Percentiles rank a stretch among this genome's conserved stretches.
Evolutionary conservation across 1,284 basidiomycete species (phyloP).

Genomic region (Mixia osmundae): DNA sequence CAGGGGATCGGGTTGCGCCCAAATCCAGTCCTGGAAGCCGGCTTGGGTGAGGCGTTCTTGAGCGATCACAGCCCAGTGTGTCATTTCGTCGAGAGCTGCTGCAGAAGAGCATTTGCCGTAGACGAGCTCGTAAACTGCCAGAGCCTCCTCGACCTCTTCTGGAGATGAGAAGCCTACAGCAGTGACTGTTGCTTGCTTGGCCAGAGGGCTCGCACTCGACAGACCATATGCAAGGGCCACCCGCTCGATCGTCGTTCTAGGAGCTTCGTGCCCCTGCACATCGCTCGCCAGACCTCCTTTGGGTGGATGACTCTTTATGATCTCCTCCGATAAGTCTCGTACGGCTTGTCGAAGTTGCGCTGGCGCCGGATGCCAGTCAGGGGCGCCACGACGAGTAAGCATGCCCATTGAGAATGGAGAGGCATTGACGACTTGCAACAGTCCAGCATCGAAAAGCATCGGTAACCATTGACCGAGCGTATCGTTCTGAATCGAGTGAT

Average conservation of each 20-base stretch:
- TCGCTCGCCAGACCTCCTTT: too few species aligned
- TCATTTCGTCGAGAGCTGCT: too few species aligned
- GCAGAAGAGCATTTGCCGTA: too few species aligned
- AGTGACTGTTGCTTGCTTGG: conserved; percentile 22
- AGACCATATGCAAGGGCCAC: conserved; percentile 53
- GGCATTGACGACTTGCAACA: conserved; percentile 52
- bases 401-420: conserved; percentile 85
- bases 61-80: too few species aligned
- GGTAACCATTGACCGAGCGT: conserved; percentile 21
- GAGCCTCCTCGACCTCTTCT: conserved; percentile 12
- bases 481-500: conserved; percentile 31
- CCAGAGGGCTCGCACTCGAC: conserved; percentile 25
- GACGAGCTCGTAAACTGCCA: too few species aligned
- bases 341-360: conserved; percentile 28
- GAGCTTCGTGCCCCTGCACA: too few species aligned
- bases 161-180: conserved; percentile 38
- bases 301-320: conserved; percentile 4
- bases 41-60: too few species aligned
- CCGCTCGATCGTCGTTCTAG: conserved; percentile 31
- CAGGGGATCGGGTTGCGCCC: too few species aligned
- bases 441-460: conserved; percentile 34
- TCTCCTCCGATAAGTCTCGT: conserved; percentile 10
- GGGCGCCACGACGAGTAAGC: conserved; percentile 37
- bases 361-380: conserved; percentile 68
- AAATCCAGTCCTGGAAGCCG: too few species aligned